phyloP scores from a whole-genome alignment of 192 early-diverging fungal species.

The Chytriomyces sp. region DNA sequence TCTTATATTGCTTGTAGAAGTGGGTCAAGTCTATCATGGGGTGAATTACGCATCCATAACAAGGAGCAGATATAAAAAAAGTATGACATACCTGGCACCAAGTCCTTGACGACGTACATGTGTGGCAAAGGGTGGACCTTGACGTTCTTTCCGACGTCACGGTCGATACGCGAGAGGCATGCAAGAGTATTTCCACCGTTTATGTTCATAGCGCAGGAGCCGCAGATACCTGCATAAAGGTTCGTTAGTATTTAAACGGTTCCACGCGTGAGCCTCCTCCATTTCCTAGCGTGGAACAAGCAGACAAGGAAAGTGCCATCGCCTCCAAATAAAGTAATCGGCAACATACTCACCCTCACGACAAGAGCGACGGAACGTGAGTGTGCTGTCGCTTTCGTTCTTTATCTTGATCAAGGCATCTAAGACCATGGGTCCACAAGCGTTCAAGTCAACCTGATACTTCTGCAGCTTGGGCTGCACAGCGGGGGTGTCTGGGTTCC shows the following conservation, averaged over 20 bases:
- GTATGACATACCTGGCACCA: slow-evolving; percentile 68
- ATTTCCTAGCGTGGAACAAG: background rate
- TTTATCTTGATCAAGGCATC: slow-evolving; percentile 97
- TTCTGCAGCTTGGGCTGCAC: slow-evolving; percentile 86
- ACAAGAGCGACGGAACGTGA: slow-evolving; percentile 94
- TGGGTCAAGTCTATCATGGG: slow-evolving; percentile 76
- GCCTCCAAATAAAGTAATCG: background rate
- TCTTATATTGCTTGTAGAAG: slow-evolving; percentile 98
- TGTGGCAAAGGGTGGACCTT: slow-evolving; percentile 98
- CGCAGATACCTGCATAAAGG: slow-evolving; percentile 70
- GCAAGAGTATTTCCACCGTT: slow-evolving; percentile 93
- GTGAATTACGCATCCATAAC: no score
- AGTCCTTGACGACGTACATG: slow-evolving; percentile 96
- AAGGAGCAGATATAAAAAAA: no score
- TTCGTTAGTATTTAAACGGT: background rate
- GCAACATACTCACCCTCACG: slow-evolving; percentile 83
- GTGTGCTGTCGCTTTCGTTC: slow-evolving; percentile 91
- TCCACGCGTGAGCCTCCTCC: background rate
- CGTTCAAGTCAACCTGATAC: slow-evolving; percentile 89
- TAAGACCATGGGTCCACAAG: slow-evolving; percentile 94
- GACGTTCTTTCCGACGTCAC: slow-evolving; percentile 57
- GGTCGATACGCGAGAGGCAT: slow-evolving; percentile 86
- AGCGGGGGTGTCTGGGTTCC: slow-evolving; percentile 88
- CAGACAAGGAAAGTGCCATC: background rate
- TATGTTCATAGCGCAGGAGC: slow-evolving; percentile 99